Conservation (phyloP, 768 basidiomycete species). For the Boletus speciosus region DNA sequence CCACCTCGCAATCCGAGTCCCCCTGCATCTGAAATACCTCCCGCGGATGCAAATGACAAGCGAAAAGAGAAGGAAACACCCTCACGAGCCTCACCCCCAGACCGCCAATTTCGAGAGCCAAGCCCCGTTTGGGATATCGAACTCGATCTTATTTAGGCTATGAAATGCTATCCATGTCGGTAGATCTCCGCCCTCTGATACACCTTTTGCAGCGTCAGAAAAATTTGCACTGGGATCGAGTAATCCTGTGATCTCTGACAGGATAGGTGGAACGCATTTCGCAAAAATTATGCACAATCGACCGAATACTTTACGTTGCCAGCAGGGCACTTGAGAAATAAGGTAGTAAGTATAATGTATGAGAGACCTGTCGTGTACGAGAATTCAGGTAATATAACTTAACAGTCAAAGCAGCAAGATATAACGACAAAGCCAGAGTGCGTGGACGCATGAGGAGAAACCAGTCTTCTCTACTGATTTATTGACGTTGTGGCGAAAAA, state of each 20-base stretch:
- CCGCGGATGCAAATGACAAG: conserved; percentile 1
- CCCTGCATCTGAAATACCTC: not conserved
- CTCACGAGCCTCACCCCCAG: conserved; percentile 1
- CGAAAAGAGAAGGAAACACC: conserved; percentile 24
- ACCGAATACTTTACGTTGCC: conserved; percentile 21
- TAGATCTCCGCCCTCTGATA: not conserved
- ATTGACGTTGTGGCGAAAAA: conserved; percentile 26
- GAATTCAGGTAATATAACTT: not conserved
- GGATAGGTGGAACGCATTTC: not conserved
- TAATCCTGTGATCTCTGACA: not conserved
- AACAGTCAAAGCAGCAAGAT: not conserved
- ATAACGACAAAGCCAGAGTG: not conserved
- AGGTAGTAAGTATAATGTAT: not conserved
- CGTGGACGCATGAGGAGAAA: not conserved
- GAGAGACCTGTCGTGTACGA: not conserved
- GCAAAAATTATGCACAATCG: conserved; percentile 19
- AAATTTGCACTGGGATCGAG: not conserved
- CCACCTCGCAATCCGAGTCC: not conserved
- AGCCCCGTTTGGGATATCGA: conserved; percentile 79
- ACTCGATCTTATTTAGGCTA: conserved; percentile 42
- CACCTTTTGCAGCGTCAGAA: not conserved
- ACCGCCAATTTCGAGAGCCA: conserved; percentile 34
- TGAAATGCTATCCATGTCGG: conserved; percentile 13
- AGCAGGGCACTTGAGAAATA: conserved; percentile 1
- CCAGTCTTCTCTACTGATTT: not conserved